A percentile compares a stretch with the other conserved stretches of the same genome.
Conservation (phyloP, 2,329 filamentous ascomycete genomes). For the Paradendryphiella salina region DNA sequence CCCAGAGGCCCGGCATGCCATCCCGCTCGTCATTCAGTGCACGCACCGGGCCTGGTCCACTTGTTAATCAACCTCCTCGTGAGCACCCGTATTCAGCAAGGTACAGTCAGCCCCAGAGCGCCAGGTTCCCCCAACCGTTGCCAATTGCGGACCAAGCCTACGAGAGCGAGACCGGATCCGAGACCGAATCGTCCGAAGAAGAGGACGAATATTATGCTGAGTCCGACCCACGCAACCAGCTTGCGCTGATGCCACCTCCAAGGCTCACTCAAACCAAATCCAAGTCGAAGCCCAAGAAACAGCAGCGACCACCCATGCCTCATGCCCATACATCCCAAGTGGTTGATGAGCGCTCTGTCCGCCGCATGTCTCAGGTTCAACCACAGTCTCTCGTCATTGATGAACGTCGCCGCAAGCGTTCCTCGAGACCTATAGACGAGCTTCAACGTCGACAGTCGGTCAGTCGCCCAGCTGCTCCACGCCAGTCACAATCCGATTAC, state of each 20-base stretch:
- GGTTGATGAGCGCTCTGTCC: slow-evolving; percentile 12
- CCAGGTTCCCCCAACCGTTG: slow-evolving; percentile 5
- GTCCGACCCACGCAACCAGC: slow-evolving; percentile 12
- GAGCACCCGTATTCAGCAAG: slow-evolving; percentile 36
- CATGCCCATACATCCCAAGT: slow-evolving; percentile 35
- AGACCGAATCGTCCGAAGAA: slow-evolving; percentile 20
- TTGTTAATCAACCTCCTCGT: slow-evolving; percentile 31
- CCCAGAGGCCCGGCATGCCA: slow-evolving; percentile 27
- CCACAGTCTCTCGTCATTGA: slow-evolving; percentile 22
- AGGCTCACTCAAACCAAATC: slow-evolving; percentile 17
- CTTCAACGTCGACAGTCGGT: slow-evolving; percentile 26
- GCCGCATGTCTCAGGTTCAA: slow-evolving; percentile 10
- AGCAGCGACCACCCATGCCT: slow-evolving; percentile 29
- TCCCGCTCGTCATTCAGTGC: slow-evolving; percentile 26
- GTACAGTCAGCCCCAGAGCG: slow-evolving; percentile 22
- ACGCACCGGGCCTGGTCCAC: slow-evolving; percentile 20
- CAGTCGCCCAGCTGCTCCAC: slow-evolving; percentile 43
- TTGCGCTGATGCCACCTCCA: slow-evolving; percentile 34
- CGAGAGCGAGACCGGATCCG: slow-evolving; percentile 16
- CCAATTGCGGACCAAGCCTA: slow-evolving; percentile 22
- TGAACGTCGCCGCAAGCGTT: slow-evolving; percentile 18
- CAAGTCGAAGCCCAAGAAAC: slow-evolving; percentile 8
- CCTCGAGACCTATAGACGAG: slow-evolving; percentile 24
- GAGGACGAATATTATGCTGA: slow-evolving; percentile 18
- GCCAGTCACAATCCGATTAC: slow-evolving; percentile 40